Evolutionary conservation across 2,329 filamentous ascomycete genomes (phyloP), one percentile per base, ranked within the genome.

Genomic region (Fusarium sp.): DNA sequence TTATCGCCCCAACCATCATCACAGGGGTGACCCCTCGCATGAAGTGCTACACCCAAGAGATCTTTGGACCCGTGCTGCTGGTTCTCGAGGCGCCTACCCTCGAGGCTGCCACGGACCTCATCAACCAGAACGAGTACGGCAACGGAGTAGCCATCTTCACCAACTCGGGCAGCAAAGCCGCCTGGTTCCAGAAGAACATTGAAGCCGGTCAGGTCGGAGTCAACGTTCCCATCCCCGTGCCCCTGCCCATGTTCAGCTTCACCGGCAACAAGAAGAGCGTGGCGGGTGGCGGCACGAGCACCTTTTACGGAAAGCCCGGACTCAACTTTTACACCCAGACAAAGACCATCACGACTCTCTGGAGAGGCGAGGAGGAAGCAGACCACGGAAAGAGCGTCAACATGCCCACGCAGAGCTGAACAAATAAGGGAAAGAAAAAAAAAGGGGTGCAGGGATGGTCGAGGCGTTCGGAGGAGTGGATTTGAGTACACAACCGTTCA

Each of bases 231-330:
- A 78, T 78, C 29, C 76, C 75, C 17, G 76, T 78, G 7, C 75
- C 77, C 8, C 61, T 78, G 67, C 75, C 76, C 55, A 78, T 78
- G 75, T 78, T 78, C 67, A 74, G 68, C 44, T 78, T 78, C 69
- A 77, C 75, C 8, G 75, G 77, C 5, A 82, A 82, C 82, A 90
- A 93, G 87, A 91, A 90, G 84, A 89, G 87, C 76, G 86, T 93
- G 60, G 91, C 92, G 1, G 91, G 91, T 58, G 91, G 91, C 31
- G 91, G 92, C 58, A 88, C 89, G 24, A 92, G 87, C 81, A 93
- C 91, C 20, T 93, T 93, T 81, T 93, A 93, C 81, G 92, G 92
- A 75, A 92, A 92, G 84, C 88, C 90, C 5, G 92, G 91, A 17
- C 78, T 93, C 72, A 85, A 90, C 69, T 93, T 93, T 81, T 93